Percentiles rank a stretch among this genome's conserved stretches.
Conservation (phyloP, 345 rosid species). For the Populus deltoides region DNA sequence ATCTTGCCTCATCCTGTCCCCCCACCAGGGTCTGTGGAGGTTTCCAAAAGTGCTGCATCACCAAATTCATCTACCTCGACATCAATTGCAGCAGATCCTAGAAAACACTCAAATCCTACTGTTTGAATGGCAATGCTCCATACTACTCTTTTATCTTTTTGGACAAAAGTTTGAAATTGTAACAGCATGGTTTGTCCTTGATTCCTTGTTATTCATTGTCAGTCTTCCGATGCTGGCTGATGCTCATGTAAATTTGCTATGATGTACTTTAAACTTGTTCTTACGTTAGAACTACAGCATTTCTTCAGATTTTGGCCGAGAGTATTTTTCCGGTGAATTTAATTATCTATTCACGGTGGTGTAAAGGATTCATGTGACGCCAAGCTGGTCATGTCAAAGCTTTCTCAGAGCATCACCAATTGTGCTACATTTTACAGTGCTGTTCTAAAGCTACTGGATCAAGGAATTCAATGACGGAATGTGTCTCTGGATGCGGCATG, state of each 20-base stretch:
- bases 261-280: background rate
- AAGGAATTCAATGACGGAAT: background rate
- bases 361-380: background rate
- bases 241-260: background rate
- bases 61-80: constrained; percentile 4
- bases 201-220: constrained; percentile 3
- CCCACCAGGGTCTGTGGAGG: constrained; percentile 28
- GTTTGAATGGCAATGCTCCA: constrained; percentile 1
- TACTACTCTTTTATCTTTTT: background rate
- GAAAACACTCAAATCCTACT: background rate
- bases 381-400: background rate
- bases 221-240: background rate
- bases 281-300: background rate
- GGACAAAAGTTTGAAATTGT: constrained; percentile 10
- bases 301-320: background rate
- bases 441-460: background rate
- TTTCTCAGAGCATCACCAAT: background rate
- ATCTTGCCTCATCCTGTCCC: constrained; percentile 35
- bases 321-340: background rate
- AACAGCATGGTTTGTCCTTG: background rate
- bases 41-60: constrained; percentile 9
- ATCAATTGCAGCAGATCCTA: constrained; percentile 3
- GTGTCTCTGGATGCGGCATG: background rate
- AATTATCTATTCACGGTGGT: background rate
- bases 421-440: background rate